phyloP scores from a whole-genome alignment of 2,329 filamentous ascomycete genomes.

The Phaeoacremonium minimum region DNA sequence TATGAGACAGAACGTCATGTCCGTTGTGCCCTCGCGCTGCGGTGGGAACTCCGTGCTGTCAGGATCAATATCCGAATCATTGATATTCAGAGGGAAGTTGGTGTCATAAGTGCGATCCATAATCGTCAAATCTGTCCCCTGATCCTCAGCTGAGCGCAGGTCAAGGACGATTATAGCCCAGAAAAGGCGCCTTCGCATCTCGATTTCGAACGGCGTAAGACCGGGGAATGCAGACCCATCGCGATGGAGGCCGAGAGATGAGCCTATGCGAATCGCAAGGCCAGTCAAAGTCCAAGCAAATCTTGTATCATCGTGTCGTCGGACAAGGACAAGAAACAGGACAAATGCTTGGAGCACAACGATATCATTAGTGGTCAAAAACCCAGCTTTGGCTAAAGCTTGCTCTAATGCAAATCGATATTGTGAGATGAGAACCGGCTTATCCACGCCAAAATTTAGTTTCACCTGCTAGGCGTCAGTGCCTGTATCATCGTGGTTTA shows the following conservation, averaged over 20 bases:
- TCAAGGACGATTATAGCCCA: slow-evolving; percentile 59
- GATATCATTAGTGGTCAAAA: slow-evolving; percentile 55
- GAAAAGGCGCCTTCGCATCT: slow-evolving; percentile 60
- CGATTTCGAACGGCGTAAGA: slow-evolving; percentile 54
- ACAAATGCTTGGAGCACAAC: slow-evolving; percentile 58
- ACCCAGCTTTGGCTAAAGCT: slow-evolving; percentile 56
- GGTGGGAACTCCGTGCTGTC: slow-evolving; percentile 41
- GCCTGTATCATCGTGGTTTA: slow-evolving; percentile 55
- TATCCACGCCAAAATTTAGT: slow-evolving; percentile 44
- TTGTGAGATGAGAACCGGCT: slow-evolving; percentile 35
- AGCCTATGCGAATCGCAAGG: slow-evolving; percentile 52
- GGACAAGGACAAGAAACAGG: slow-evolving; percentile 51
- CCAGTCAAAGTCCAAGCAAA: slow-evolving; percentile 63
- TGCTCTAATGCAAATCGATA: slow-evolving; percentile 54
- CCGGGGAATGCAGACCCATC: slow-evolving; percentile 49
- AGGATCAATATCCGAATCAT: slow-evolving; percentile 45
- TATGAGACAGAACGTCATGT: slow-evolving; percentile 41
- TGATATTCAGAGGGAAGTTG: slow-evolving; percentile 50
- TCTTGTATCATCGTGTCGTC: slow-evolving; percentile 44
- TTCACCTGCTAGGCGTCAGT: slow-evolving; percentile 33
- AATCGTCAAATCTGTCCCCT: slow-evolving; percentile 47
- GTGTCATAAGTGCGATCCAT: slow-evolving; percentile 45
- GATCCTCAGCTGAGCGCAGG: slow-evolving; percentile 54
- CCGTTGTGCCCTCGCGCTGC: slow-evolving; percentile 47
- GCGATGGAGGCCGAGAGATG: slow-evolving; percentile 51